Percentiles rank a stretch among this genome's conserved stretches.
Evolutionary conservation across 73 alveolate species (phyloP).

Genomic region (Paramecium bursaria): DNA sequence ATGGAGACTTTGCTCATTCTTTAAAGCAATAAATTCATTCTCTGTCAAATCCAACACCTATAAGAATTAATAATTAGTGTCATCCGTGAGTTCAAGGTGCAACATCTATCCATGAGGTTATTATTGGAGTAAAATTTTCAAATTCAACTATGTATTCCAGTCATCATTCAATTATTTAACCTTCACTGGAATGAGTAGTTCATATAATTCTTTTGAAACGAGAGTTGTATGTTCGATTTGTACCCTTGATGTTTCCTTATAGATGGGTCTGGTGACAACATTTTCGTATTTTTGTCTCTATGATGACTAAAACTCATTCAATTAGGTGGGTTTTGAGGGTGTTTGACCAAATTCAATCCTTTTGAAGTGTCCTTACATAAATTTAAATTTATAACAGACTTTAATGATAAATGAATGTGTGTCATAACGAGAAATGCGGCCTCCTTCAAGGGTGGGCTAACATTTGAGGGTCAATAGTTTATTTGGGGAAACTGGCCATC

Average conservation of each 20-base stretch:
- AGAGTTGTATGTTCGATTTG: constrained; percentile 6
- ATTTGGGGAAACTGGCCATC: no score
- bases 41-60: constrained; percentile 60
- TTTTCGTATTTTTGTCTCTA: constrained; percentile 60
- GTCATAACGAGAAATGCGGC: neutral
- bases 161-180: constrained; percentile 66
- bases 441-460: constrained; percentile 2
- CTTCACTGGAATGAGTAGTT: constrained; percentile 50
- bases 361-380: constrained; percentile 34
- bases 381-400: constrained; percentile 29
- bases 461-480: neutral
- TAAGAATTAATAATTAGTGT: constrained; percentile 44
- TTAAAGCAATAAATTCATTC: constrained; percentile 56
- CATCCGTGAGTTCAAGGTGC: constrained; percentile 67
- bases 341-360: constrained; percentile 59
- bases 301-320: constrained; percentile 68
- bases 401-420: neutral
- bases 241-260: constrained; percentile 13
- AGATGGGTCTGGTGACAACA: constrained; percentile 5
- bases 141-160: constrained; percentile 47
- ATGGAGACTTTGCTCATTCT: constrained; percentile 64
- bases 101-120: constrained; percentile 63
- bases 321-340: constrained; percentile 24
- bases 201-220: constrained; percentile 61
- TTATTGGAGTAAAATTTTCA: constrained; percentile 59